phyloP scores from a whole-genome alignment of 1,284 basidiomycete species.

The Peniophora sp. region DNA sequence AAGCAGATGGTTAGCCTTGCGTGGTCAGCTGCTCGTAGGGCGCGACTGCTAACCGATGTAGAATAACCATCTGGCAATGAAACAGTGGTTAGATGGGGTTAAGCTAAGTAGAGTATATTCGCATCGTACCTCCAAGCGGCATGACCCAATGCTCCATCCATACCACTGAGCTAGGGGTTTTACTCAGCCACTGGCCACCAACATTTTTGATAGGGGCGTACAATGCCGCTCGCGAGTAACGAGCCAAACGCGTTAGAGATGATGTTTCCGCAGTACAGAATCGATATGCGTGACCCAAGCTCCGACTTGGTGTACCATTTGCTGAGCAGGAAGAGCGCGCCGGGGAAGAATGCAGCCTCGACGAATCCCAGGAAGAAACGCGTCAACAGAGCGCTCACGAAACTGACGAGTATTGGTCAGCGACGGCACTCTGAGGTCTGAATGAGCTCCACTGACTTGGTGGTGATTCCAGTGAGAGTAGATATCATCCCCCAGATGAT shows the following conservation, averaged over 20 bases:
- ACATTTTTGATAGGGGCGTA: slow-evolving; percentile 16
- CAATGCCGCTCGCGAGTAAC: slow-evolving; percentile 66
- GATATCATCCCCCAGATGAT: slow-evolving; percentile 64
- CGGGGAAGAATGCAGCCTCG: slow-evolving; percentile 72
- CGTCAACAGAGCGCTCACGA: slow-evolving; percentile 55
- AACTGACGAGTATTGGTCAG: slow-evolving; percentile 32
- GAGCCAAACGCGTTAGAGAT: slow-evolving; percentile 82
- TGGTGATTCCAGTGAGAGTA: slow-evolving; percentile 44
- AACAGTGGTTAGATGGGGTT: neutral
- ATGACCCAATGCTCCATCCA: slow-evolving; percentile 63
- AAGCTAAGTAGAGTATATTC: neutral
- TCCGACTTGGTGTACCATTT: slow-evolving; percentile 67
- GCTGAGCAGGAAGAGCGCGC: slow-evolving; percentile 50
- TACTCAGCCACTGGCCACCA: too few species aligned
- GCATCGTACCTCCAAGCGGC: slow-evolving; percentile 58
- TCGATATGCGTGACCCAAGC: slow-evolving; percentile 61
- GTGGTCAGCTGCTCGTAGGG: neutral
- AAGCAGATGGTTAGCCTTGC: neutral
- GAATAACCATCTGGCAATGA: slow-evolving; percentile 69
- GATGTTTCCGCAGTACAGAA: slow-evolving; percentile 65
- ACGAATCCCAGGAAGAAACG: slow-evolving; percentile 66
- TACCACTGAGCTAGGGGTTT: slow-evolving; percentile 29
- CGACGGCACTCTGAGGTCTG: slow-evolving; percentile 8
- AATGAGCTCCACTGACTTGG: slow-evolving; percentile 29
- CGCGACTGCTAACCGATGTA: slow-evolving; percentile 49